Percentiles rank a stretch among this genome's conserved stretches.
These are phyloP conservation scores for Russula sp. DNA, from an alignment of 768 basidiomycete species.

Conservation along the genomic window DNA sequence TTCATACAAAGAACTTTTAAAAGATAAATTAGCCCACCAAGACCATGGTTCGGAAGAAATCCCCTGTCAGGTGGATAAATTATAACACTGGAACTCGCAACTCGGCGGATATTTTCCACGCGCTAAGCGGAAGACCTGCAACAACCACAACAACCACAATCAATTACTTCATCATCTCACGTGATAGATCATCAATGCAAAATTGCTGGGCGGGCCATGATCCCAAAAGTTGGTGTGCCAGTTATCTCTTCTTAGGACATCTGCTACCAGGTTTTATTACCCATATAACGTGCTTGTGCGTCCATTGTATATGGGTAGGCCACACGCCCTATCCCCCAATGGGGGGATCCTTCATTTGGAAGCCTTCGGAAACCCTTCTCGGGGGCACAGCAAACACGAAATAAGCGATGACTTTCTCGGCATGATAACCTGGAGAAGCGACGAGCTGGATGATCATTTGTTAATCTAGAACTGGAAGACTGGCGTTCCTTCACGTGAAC, in stretches of 20 bases:
- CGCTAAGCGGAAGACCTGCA: too few relatives aligned
- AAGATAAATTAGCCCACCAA: too few relatives aligned
- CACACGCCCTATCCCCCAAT: slow-evolving; percentile 1
- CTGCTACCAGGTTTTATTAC: neutral
- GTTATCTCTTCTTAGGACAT: neutral
- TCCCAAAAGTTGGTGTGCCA: neutral
- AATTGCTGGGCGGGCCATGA: neutral
- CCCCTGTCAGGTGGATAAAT: too few relatives aligned
- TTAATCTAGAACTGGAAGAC: slow-evolving; percentile 14
- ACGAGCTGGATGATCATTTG: neutral
- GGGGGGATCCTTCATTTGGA: neutral
- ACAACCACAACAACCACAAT: too few relatives aligned
- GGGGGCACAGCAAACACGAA: neutral
- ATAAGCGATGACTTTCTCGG: slow-evolving; percentile 3
- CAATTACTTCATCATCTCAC: too few relatives aligned
- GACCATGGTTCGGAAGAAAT: too few relatives aligned
- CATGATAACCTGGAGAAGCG: neutral
- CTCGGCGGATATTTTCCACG: too few relatives aligned
- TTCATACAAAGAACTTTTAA: too few relatives aligned
- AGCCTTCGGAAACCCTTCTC: too few relatives aligned
- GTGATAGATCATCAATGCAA: neutral
- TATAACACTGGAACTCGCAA: too few relatives aligned
- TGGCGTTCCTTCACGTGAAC: neutral
- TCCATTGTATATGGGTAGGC: neutral
- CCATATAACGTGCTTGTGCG: neutral